Evolutionary conservation across 345 rosid genomes (phyloP).

Genomic region (Eucalyptus urophylla): DNA sequence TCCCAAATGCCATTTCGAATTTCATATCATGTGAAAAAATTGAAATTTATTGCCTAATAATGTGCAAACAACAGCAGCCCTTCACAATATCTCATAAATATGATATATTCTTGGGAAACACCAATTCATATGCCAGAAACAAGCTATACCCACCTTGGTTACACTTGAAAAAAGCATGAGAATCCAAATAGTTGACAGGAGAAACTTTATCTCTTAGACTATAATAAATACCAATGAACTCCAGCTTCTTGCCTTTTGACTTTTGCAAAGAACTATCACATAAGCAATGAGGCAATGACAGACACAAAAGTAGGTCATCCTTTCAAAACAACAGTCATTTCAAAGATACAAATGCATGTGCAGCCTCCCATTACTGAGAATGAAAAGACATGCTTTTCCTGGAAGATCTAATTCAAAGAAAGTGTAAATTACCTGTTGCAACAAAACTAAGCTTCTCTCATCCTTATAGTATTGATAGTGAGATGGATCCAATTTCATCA

Average conservation of each 20-base stretch:
- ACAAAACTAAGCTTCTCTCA: constrained; percentile 48
- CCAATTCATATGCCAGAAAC: background rate
- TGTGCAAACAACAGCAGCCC: background rate
- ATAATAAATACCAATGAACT: background rate
- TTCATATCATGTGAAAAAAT: background rate
- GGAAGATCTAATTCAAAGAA: background rate
- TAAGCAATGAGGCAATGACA: background rate
- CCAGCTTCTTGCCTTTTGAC: background rate
- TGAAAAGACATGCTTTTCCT: background rate
- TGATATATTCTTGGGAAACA: background rate
- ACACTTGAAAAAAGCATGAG: background rate
- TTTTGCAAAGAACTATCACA: background rate
- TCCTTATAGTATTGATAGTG: constrained; percentile 76
- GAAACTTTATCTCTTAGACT: background rate
- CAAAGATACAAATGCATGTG: background rate
- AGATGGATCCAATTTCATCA: constrained; percentile 58
- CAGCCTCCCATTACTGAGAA: no score
- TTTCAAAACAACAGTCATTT: background rate
- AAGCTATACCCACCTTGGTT: background rate
- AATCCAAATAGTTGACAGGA: background rate
- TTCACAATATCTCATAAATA: background rate
- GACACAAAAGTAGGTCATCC: background rate
- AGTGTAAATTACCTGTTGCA: constrained; percentile 36
- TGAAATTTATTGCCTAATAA: background rate
- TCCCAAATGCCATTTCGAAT: background rate